A percentile compares a stretch with the other conserved stretches of the same genome.
Conservation (phyloP, 2,329 filamentous ascomycete genomes). For the Aspergillus cejpii region DNA sequence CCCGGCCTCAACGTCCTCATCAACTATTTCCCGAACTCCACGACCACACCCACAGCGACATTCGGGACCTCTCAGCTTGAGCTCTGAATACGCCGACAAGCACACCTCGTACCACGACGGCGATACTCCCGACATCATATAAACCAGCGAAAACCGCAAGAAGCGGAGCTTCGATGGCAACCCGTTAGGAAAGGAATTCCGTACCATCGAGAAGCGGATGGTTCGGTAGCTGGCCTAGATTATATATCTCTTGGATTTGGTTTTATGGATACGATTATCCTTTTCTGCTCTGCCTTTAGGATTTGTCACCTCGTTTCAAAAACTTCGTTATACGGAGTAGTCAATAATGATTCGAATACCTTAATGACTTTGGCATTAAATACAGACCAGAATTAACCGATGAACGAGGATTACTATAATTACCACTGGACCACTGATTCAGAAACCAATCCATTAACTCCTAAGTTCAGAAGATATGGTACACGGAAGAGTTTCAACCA, state of each 20-base stretch:
- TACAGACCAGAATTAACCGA: too few species aligned
- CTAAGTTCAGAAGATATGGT: neutral
- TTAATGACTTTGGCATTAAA: too few species aligned
- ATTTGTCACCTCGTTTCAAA: too few species aligned
- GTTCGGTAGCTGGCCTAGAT: slow-evolving; percentile 19
- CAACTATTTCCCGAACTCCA: neutral
- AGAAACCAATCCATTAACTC: neutral
- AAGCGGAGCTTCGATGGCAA: slow-evolving; percentile 26
- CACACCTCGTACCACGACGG: slow-evolving; percentile 8
- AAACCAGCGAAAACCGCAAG: slow-evolving; percentile 32
- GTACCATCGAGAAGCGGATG: slow-evolving; percentile 36
- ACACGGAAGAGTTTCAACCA: neutral
- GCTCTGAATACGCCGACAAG: neutral
- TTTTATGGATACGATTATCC: too few species aligned
- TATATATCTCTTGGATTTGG: too few species aligned
- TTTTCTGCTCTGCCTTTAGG: too few species aligned
- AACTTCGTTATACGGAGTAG: too few species aligned
- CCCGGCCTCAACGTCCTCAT: too few species aligned
- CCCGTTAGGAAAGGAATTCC: slow-evolving; percentile 30
- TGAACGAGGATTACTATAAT: too few species aligned
- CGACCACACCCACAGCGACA: neutral
- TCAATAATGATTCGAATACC: too few species aligned
- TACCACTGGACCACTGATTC: too few species aligned
- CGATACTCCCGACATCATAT: slow-evolving; percentile 36
- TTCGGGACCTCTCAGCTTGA: neutral